Conservation (phyloP, 768 basidiomycete genomes). For the Naganishia kalamii region DNA sequence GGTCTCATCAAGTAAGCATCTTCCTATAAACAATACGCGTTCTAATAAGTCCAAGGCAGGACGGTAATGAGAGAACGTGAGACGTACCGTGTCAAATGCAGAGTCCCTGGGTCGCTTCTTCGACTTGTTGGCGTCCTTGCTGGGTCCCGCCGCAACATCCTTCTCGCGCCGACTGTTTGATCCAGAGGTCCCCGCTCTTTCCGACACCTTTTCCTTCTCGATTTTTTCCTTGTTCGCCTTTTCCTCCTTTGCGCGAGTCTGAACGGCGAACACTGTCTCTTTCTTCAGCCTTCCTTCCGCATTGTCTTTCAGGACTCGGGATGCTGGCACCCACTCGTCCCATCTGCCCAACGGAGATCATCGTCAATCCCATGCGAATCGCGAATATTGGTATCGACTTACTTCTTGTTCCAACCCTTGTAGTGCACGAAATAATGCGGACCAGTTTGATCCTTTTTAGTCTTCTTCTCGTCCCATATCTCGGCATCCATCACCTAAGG, state of each 20-base stretch:
- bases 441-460: constrained; percentile 59
- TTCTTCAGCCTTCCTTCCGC: constrained; percentile 73
- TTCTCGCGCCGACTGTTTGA: background rate
- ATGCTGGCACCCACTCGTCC: constrained; percentile 92
- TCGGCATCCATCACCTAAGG: constrained; percentile 61
- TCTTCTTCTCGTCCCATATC: constrained; percentile 60
- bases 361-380: background rate
- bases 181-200: background rate
- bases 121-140: constrained; percentile 32
- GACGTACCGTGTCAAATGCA: constrained; percentile 39
- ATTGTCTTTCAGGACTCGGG: constrained; percentile 74
- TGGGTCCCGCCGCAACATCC: constrained; percentile 6
- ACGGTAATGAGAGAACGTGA: background rate
- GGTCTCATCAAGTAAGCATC: constrained; percentile 72
- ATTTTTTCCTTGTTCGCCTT: constrained; percentile 33
- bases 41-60: background rate
- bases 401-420: constrained; percentile 99
- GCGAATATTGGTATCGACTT: constrained; percentile 32
- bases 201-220: constrained; percentile 24
- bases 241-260: constrained; percentile 17
- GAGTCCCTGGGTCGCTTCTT: constrained; percentile 57
- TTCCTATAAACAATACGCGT: constrained; percentile 47
- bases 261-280: constrained; percentile 54
- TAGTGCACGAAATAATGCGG: constrained; percentile 94
- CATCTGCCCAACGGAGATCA: constrained; percentile 55